These are phyloP conservation scores for Alternaria incomplexa DNA, from an alignment of 2,329 filamentous ascomycete genomes.

Conservation along the genomic window DNA sequence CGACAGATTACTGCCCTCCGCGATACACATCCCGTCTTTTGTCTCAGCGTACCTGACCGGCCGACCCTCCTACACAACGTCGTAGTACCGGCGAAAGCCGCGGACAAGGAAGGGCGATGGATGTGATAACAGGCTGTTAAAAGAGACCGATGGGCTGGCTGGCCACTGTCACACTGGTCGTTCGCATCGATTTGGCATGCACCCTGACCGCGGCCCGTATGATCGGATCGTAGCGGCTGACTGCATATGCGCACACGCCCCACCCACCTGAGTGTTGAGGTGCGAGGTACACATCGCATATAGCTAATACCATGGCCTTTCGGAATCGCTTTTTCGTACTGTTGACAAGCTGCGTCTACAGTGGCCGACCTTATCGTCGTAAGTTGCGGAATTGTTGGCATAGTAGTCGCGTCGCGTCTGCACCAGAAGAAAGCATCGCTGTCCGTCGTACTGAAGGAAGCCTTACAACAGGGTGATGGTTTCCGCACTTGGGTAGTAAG, in stretches of 20 bases:
- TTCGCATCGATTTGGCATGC: background rate
- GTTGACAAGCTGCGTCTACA: background rate
- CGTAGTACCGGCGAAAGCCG: too few relatives aligned
- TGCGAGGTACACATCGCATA: background rate
- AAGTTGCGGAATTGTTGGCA: slow-evolving; percentile 32
- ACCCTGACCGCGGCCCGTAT: background rate
- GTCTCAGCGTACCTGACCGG: too few relatives aligned
- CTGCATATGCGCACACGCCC: background rate
- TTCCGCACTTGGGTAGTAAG: background rate
- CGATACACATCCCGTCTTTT: background rate
- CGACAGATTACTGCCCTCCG: background rate
- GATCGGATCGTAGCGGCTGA: background rate
- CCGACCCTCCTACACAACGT: too few relatives aligned
- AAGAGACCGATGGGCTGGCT: too few relatives aligned
- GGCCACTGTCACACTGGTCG: too few relatives aligned
- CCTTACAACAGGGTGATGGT: background rate
- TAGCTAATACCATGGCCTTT: background rate
- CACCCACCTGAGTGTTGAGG: too few relatives aligned
- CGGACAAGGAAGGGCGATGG: too few relatives aligned
- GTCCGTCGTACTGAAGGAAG: slow-evolving; percentile 41
- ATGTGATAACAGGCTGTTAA: too few relatives aligned
- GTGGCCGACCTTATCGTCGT: slow-evolving; percentile 36
- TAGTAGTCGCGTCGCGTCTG: slow-evolving; percentile 40
- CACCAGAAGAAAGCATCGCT: slow-evolving; percentile 19
- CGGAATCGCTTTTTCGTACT: background rate